Evolutionary conservation across 2,329 filamentous ascomycete genomes (phyloP).

Genomic region (Colletotrichum tropicicola): DNA sequence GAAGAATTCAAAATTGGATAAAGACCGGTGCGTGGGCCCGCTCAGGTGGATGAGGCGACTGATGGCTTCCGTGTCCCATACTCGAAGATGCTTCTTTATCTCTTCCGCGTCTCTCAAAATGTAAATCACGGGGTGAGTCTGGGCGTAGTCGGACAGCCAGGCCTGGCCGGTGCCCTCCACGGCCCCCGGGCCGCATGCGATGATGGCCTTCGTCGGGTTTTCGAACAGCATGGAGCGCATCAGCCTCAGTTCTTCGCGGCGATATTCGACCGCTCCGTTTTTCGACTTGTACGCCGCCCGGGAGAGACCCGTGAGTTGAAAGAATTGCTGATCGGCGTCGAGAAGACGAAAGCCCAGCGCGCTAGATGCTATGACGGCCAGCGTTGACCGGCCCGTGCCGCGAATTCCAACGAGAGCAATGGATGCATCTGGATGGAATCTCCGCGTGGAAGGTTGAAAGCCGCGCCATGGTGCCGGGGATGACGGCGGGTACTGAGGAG

Average conservation of each 20-base stretch:
- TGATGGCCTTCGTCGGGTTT: slow-evolving; percentile 68
- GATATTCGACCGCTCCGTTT: slow-evolving; percentile 69
- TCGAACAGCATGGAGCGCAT: slow-evolving; percentile 67
- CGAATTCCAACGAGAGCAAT: slow-evolving; percentile 78
- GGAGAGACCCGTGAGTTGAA: slow-evolving; percentile 68
- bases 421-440: slow-evolving; percentile 61
- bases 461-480: not conserved
- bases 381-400: slow-evolving; percentile 78
- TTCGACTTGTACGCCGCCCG: slow-evolving; percentile 70
- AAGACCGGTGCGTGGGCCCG: slow-evolving; percentile 67
- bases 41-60: slow-evolving; percentile 67
- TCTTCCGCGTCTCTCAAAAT: slow-evolving; percentile 71
- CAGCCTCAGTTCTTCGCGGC: slow-evolving; percentile 68
- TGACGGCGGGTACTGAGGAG: not conserved
- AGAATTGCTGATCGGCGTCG: slow-evolving; percentile 74
- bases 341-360: slow-evolving; percentile 74
- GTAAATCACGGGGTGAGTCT: slow-evolving; percentile 75
- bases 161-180: slow-evolving; percentile 69
- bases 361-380: slow-evolving; percentile 78
- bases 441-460: not conserved
- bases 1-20: slow-evolving; percentile 80
- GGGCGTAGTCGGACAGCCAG: slow-evolving; percentile 68
- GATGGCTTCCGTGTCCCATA: slow-evolving; percentile 63
- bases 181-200: slow-evolving; percentile 72
- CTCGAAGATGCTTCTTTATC: slow-evolving; percentile 69